Conservation (phyloP, 2,329 filamentous ascomycete genomes). For the Fusarium devonianum region DNA sequence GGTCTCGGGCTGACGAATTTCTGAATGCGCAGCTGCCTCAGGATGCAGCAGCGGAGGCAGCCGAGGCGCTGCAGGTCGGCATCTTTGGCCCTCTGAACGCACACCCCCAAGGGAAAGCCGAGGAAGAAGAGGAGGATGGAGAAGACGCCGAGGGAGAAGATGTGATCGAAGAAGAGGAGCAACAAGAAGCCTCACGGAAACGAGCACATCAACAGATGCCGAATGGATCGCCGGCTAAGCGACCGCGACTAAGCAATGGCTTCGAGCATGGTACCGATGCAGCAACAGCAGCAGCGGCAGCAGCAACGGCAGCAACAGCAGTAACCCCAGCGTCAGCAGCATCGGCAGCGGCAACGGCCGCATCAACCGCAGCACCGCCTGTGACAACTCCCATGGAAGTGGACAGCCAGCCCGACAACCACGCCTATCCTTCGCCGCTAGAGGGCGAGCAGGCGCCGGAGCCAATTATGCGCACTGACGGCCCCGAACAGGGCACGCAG, state of each 20-base stretch:
- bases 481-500: conserved; percentile 70
- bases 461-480: conserved; percentile 63
- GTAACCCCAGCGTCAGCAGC: conserved; percentile 36
- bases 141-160: conserved; percentile 50
- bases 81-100: conserved; percentile 64
- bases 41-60: conserved; percentile 56
- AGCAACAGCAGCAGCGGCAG: conserved; percentile 28
- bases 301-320: conserved; percentile 15
- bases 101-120: conserved; percentile 52
- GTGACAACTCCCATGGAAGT: conserved; percentile 65
- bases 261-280: conserved; percentile 63
- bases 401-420: conserved; percentile 61
- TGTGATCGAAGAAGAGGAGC: too few relatives aligned
- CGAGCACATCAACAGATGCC: conserved; percentile 56
- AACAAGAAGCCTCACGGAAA: conserved; percentile 59
- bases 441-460: conserved; percentile 64
- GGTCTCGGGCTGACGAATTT: conserved; percentile 36
- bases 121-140: conserved; percentile 48
- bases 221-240: conserved; percentile 66
- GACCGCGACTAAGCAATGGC: conserved; percentile 67
- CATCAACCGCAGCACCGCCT: conserved; percentile 44
- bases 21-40: conserved; percentile 55
- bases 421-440: conserved; percentile 71
- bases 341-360: conserved; percentile 24
- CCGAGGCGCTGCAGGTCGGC: conserved; percentile 57